Evolutionary conservation across 495 filamentous ascomycete species (phyloP).

Genomic region (Copromyces sp.): DNA sequence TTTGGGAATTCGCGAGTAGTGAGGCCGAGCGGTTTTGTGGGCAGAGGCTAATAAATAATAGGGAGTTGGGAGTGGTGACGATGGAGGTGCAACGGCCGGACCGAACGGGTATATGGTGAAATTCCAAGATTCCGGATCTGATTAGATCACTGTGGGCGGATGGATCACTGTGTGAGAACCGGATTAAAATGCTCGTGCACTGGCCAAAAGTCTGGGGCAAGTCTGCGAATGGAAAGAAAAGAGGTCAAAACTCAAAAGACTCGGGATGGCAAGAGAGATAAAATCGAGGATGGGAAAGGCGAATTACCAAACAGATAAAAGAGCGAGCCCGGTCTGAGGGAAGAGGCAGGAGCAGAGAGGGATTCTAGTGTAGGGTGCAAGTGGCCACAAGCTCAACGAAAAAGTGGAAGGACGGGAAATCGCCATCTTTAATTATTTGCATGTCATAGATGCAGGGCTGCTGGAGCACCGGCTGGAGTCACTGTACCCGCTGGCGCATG

Average conservation of each 20-base stretch:
- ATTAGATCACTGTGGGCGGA: not conserved
- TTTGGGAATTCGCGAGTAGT: not conserved
- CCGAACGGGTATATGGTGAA: not conserved
- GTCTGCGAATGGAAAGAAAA: not conserved
- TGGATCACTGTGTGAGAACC: not conserved
- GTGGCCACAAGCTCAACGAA: not conserved
- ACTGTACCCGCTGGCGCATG: not conserved
- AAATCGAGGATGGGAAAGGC: not conserved
- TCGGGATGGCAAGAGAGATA: not conserved
- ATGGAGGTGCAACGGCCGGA: not conserved
- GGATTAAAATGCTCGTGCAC: not conserved
- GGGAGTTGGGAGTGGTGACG: not conserved
- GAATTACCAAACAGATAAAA: not conserved
- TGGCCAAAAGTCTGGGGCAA: not conserved
- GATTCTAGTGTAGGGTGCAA: not conserved
- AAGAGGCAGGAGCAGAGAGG: not conserved
- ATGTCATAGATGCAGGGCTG: conserved; percentile 9
- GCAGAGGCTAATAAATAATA: not conserved
- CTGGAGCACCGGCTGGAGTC: not conserved
- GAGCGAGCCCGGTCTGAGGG: not conserved
- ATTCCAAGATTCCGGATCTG: not conserved
- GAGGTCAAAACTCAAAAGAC: not conserved
- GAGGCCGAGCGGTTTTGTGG: not conserved
- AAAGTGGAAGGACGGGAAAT: conserved; percentile 1
- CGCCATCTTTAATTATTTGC: conserved; percentile 16